Percentiles rank a stretch among this genome's conserved stretches.
Conservation (phyloP, 2,329 filamentous ascomycete genomes). For the Pestalotiopsis sp. region DNA sequence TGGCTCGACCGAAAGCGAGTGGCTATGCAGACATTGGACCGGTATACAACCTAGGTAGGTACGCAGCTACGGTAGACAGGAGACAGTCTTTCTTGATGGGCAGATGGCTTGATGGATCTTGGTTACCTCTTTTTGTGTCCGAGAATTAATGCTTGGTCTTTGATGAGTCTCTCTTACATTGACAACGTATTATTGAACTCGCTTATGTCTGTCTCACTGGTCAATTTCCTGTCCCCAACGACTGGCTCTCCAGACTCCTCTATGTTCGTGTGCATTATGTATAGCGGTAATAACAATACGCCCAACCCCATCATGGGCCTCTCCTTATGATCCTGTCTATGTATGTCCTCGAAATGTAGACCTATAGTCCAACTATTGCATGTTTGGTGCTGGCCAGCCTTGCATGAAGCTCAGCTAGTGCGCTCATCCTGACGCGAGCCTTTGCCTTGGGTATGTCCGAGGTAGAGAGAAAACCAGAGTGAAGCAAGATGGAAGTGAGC, state of each 20-base stretch:
- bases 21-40: too few relatives aligned
- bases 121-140: too few relatives aligned
- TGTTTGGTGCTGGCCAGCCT: neutral
- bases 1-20: too few relatives aligned
- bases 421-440: neutral
- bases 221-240: neutral
- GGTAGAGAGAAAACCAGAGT: neutral
- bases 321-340: conserved; percentile 4
- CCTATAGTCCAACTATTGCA: conserved; percentile 1
- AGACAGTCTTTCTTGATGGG: too few relatives aligned
- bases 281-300: conserved; percentile 1
- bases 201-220: neutral
- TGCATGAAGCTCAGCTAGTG: neutral
- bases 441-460: conserved; percentile 1
- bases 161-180: neutral
- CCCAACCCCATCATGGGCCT: neutral
- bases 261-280: conserved; percentile 2
- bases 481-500: neutral
- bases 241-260: neutral
- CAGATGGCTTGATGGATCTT: too few relatives aligned
- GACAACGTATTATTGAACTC: neutral
- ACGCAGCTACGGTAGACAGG: too few relatives aligned
- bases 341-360: neutral
- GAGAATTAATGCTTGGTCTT: neutral
- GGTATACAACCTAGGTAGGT: too few relatives aligned